A percentile compares a stretch with the other conserved stretches of the same genome.
phyloP scores from a whole-genome alignment of 2,329 filamentous ascomycete genomes.

The Celoporthe dispersa region DNA sequence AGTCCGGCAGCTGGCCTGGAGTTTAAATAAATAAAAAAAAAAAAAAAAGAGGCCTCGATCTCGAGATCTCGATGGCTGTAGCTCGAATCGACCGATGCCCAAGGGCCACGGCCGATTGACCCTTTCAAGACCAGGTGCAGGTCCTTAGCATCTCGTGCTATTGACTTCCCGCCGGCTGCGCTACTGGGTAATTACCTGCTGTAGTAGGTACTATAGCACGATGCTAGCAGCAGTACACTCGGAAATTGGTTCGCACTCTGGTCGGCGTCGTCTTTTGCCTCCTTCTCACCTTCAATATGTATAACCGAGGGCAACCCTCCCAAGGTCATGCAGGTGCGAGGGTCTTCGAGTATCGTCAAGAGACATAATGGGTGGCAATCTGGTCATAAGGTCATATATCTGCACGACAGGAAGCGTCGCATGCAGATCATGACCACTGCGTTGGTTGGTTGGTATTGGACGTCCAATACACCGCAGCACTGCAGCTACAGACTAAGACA shows the following conservation, averaged over 20 bases:
- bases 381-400: constrained; percentile 1
- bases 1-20: constrained; percentile 3
- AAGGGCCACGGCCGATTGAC: neutral
- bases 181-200: constrained; percentile 1
- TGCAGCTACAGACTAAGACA: neutral
- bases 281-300: neutral
- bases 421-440: neutral
- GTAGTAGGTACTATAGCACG: neutral
- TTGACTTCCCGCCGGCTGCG: neutral
- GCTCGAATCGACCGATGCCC: constrained; percentile 2
- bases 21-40: neutral
- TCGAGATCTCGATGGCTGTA: constrained; percentile 12
- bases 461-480: neutral
- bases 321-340: neutral
- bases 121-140: neutral
- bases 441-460: neutral
- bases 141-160: constrained; percentile 1
- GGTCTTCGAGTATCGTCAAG: neutral
- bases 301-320: neutral
- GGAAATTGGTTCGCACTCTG: neutral
- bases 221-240: neutral
- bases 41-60: neutral
- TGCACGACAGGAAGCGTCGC: neutral
- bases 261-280: neutral
- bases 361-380: neutral